Evolutionary conservation across 2,329 filamentous ascomycete genomes (phyloP).

Genomic region (Penicillium decumbens): DNA sequence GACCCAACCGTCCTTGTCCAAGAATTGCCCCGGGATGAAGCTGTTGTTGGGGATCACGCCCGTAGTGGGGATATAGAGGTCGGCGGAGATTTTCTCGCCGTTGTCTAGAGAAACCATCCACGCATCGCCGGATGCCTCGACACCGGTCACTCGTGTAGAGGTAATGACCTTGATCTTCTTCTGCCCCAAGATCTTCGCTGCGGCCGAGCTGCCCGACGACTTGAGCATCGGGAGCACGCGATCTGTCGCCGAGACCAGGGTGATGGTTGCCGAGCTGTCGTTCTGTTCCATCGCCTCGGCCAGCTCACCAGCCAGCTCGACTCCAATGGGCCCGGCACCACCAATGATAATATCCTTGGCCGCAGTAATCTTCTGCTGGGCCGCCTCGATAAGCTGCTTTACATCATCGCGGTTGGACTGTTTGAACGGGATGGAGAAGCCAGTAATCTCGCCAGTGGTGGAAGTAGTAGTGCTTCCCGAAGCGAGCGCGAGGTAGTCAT

Average conservation of each 20-base stretch:
- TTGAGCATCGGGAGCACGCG: slow-evolving; percentile 29
- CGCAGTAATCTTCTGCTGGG: slow-evolving; percentile 32
- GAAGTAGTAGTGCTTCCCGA: slow-evolving; percentile 50
- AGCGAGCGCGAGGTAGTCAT: slow-evolving; percentile 55
- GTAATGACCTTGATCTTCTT: slow-evolving; percentile 47
- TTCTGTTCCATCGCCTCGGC: slow-evolving; percentile 35
- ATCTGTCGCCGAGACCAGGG: slow-evolving; percentile 30
- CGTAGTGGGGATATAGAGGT: slow-evolving; percentile 52
- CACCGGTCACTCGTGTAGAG: slow-evolving; percentile 27
- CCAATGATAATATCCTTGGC: slow-evolving; percentile 47
- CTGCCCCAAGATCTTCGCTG: slow-evolving; percentile 45
- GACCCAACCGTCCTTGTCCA: slow-evolving; percentile 48
- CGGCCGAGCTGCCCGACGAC: slow-evolving; percentile 33
- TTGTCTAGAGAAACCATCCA: slow-evolving; percentile 45
- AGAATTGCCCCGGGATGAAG: slow-evolving; percentile 48
- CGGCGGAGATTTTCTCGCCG: slow-evolving; percentile 46
- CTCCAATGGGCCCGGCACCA: slow-evolving; percentile 48
- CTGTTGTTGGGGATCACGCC: slow-evolving; percentile 51
- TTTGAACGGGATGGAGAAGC: slow-evolving; percentile 39
- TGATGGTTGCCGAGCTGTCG: slow-evolving; percentile 37
- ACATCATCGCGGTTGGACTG: slow-evolving; percentile 40
- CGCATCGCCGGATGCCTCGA: slow-evolving; percentile 28
- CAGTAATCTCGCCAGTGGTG: slow-evolving; percentile 31
- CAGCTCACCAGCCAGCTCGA: slow-evolving; percentile 49
- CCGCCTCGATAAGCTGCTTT: slow-evolving; percentile 28